Evolutionary conservation across 2,329 filamentous ascomycete genomes (phyloP).

Genomic region (Macrophomina pseudophaseolina): DNA sequence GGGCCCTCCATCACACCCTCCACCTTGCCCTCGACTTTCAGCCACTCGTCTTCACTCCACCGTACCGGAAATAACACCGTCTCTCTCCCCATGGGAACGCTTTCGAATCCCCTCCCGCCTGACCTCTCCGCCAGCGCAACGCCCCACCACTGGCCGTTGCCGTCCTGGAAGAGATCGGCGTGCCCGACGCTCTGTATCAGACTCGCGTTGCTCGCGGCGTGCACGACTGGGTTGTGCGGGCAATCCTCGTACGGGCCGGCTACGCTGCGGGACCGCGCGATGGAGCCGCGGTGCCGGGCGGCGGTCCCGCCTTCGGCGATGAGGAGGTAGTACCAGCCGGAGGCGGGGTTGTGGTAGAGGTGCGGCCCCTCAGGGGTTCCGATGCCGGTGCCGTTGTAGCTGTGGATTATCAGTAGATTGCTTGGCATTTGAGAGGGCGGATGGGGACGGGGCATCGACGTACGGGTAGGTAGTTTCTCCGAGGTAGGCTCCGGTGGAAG

Average conservation of each 20-base stretch:
- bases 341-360: slow-evolving; percentile 37
- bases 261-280: slow-evolving; percentile 37
- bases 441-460: too few species aligned
- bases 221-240: slow-evolving; percentile 34
- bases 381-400: slow-evolving; percentile 45
- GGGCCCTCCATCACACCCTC: slow-evolving; percentile 52
- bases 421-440: too few species aligned
- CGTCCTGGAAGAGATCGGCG: slow-evolving; percentile 61
- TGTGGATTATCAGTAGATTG: too few species aligned
- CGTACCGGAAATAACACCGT: slow-evolving; percentile 55
- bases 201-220: slow-evolving; percentile 33
- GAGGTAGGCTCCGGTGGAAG: not conserved
- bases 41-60: slow-evolving; percentile 49
- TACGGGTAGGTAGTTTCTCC: slow-evolving; percentile 29
- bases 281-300: slow-evolving; percentile 34
- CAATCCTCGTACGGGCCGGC: slow-evolving; percentile 34
- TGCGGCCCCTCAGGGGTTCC: slow-evolving; percentile 39
- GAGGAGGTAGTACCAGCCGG: slow-evolving; percentile 36
- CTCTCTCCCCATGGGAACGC: slow-evolving; percentile 61
- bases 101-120: slow-evolving; percentile 47
- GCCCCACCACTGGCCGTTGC: slow-evolving; percentile 57
- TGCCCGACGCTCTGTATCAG: slow-evolving; percentile 61
- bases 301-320: slow-evolving; percentile 34
- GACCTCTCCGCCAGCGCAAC: slow-evolving; percentile 43
- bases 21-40: slow-evolving; percentile 43